Evolutionary conservation across 495 filamentous ascomycete genomes (phyloP), one percentile per base, ranked within the genome.

Genomic region (Podospora fimiseda): DNA sequence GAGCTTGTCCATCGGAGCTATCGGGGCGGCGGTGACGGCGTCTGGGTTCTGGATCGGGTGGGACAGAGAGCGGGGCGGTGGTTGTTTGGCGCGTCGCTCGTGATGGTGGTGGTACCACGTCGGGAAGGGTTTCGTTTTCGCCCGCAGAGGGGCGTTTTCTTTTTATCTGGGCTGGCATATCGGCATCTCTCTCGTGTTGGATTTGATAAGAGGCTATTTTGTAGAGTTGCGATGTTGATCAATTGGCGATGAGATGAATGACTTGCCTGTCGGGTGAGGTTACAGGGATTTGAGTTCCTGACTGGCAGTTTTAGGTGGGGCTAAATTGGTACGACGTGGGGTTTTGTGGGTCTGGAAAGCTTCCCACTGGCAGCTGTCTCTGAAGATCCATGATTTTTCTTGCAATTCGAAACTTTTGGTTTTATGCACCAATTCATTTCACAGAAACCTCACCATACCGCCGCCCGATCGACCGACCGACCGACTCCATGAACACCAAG

Each of bases 21-120:
- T 21, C 66, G 62, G 45, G 62, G 57, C n/a, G 66, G 66, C 60
- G 56, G 13, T 68, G 69, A 33, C 71, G 68, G 21, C 72, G 67
- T 43, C 64, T 59, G 8, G 70, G 63, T 22, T 66, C 62, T 6
- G 61, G 59, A 19, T 70, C 62, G 48, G 56, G 50, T 38, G 58
- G 56, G 11, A 63, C 61, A 15, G 62, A 45, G 41, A 52, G 59
- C 40, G 69, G 65, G 43, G 60, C 53, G 23, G 59, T 57, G 14
- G 73, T 72, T 42, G 70, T 67, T 38, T 62, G 66, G 48, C 74
- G 70, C 44, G 74, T 77, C 48, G 71, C 63, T 55, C 74, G 68
- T 37, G 70, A 72, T 51, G 66, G 20, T 21, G 55, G 50, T 23
- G 56, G 55, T 27, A 36, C 18, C 21, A 37, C 56, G 21, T 51